Base-by-base conservation (phyloP, 164 flowering plant genomes). In the Nelumbo lutea region DNA sequence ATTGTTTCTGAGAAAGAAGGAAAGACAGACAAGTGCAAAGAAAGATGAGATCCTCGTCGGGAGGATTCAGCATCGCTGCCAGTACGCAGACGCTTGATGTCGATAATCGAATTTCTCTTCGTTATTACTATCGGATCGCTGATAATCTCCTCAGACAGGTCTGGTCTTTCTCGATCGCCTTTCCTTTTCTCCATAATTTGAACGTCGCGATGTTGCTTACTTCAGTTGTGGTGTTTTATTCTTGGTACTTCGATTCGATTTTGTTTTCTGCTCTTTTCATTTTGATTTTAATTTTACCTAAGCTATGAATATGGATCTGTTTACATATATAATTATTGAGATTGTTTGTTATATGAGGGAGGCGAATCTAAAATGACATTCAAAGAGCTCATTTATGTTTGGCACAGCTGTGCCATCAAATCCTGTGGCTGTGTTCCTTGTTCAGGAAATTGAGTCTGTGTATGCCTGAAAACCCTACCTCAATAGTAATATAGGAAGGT, bases 81-180 rank as follows among this genome's bases (percentile, higher is more conserved):
- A 81, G 80, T 62, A 75, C 96, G 11, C 87, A 62, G 75, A 86
- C 66, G 57, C 77, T 90, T 68, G 87, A 79, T 62, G 96, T 95
- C 14, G 95, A 95, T 64, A 84, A 90, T 78, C 88, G 96, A 57
- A 84, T 91, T 48, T 67, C 97, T 46, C 90, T 91, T 42, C 87
- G 86, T 0, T 81, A 68, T 62, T 95, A 95, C 81, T 86, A 66
- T 65, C 86, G 98, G 67, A 88, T 94, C 79, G 97, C 97, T 41
- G 91, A 94, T 76, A 94, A 89, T 77, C 80, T 94, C 57, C 96
- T 94, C 79, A 85, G 27, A 27, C 27, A 27, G 27, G 27, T 27
- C 2, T 48, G 9, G 38, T 9, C 42, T 39, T n/a, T 63, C 59
- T 27, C 10, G 27, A 27, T 13, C 42, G 42, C 27, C 27, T 27